Conservation (phyloP, 2,329 filamentous ascomycete genomes). For the Phoma sp. region DNA sequence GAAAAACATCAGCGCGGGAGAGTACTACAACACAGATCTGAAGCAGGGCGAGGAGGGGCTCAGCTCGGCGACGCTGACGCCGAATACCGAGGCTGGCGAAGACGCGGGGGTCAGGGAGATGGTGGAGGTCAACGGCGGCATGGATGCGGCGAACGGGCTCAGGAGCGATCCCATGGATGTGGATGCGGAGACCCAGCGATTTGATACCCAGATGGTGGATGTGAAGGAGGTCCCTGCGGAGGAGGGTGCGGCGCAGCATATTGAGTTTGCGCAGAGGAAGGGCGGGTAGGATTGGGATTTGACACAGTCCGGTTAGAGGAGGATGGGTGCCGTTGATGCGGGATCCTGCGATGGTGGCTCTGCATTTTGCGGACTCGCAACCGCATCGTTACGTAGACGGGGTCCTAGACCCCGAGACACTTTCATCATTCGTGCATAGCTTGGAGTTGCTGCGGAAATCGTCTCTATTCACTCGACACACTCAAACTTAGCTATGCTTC, state of each 20-base stretch:
- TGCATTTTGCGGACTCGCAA: too few species aligned
- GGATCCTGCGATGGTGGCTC: too few species aligned
- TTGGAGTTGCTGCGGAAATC: too few species aligned
- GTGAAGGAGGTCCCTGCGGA: constrained; percentile 29
- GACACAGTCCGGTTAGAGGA: too few species aligned
- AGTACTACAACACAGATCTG: constrained; percentile 23
- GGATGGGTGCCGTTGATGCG: neutral
- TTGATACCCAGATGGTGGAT: constrained; percentile 31
- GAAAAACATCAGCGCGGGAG: constrained; percentile 26
- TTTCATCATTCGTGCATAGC: too few species aligned
- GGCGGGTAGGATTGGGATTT: too few species aligned
- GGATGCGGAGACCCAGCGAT: constrained; percentile 15
- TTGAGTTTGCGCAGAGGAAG: constrained; percentile 35
- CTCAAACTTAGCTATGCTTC: too few species aligned
- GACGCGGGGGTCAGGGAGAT: constrained; percentile 28
- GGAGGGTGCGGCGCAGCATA: constrained; percentile 24
- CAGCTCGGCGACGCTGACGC: constrained; percentile 42
- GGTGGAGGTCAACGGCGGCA: constrained; percentile 34
- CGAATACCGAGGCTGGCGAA: constrained; percentile 40
- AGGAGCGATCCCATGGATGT: constrained; percentile 22
- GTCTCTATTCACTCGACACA: too few species aligned
- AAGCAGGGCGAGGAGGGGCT: constrained; percentile 23
- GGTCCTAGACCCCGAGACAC: too few species aligned
- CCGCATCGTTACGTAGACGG: too few species aligned
- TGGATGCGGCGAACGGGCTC: constrained; percentile 25